phyloP scores from a whole-genome alignment of 2,329 filamentous ascomycete species.

The Lachnellula cervina region DNA sequence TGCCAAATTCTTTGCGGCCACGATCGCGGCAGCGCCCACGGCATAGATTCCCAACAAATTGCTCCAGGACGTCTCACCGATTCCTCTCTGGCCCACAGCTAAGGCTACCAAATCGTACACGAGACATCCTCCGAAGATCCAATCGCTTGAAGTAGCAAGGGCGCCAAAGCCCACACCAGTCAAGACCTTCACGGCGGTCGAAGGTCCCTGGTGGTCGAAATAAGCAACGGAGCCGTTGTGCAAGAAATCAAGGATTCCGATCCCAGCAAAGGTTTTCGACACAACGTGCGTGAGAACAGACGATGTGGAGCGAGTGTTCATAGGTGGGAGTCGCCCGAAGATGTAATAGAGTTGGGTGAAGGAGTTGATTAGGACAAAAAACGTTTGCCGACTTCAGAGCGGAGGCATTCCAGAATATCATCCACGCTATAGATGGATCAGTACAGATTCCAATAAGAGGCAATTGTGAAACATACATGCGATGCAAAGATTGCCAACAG shows the following conservation, averaged over 20 bases:
- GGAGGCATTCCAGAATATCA: slow-evolving; percentile 57
- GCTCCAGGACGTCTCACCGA: slow-evolving; percentile 43
- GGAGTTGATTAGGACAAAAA: slow-evolving; percentile 54
- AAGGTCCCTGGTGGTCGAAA: slow-evolving; percentile 44
- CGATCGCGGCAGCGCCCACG: slow-evolving; percentile 47
- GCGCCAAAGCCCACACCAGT: slow-evolving; percentile 51
- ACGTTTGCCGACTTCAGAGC: slow-evolving; percentile 47
- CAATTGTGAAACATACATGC: slow-evolving; percentile 39
- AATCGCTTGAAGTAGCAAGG: slow-evolving; percentile 47
- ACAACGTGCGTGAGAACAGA: slow-evolving; percentile 55
- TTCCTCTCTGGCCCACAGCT: slow-evolving; percentile 46
- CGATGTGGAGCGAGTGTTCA: slow-evolving; percentile 45
- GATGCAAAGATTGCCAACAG: slow-evolving; percentile 53
- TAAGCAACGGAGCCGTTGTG: slow-evolving; percentile 55
- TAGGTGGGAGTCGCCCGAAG: slow-evolving; percentile 41
- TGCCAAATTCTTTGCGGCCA: slow-evolving; percentile 46
- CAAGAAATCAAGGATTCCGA: slow-evolving; percentile 53
- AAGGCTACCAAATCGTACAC: slow-evolving; percentile 54
- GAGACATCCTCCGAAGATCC: slow-evolving; percentile 56
- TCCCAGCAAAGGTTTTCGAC: slow-evolving; percentile 55
- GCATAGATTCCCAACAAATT: slow-evolving; percentile 47
- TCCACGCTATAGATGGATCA: slow-evolving; percentile 40
- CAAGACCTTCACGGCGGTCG: slow-evolving; percentile 42
- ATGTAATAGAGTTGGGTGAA: slow-evolving; percentile 51
- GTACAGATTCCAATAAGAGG: not conserved